phyloP scores from a whole-genome alignment of 2,329 filamentous ascomycete genomes.

The Cladosporium halotolerans region DNA sequence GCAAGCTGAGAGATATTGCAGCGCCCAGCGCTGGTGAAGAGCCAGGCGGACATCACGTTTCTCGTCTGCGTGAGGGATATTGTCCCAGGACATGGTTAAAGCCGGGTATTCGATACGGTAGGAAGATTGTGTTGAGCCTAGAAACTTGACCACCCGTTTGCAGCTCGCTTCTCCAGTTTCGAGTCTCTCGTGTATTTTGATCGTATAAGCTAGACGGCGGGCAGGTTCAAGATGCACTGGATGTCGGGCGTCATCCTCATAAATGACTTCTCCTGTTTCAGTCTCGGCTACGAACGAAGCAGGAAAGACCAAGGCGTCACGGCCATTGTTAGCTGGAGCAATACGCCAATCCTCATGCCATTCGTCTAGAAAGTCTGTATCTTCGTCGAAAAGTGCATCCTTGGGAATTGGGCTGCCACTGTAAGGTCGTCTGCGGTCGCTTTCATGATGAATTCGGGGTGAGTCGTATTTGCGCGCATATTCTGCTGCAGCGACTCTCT shows the following conservation, averaged over 20 bases:
- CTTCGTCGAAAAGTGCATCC: background rate
- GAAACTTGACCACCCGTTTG: background rate
- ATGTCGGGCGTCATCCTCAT: background rate
- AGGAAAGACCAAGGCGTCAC: background rate
- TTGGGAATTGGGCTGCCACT: background rate
- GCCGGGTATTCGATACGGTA: background rate
- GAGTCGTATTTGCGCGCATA: no score
- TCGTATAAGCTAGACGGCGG: background rate
- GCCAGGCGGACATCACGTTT: background rate
- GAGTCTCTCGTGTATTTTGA: background rate
- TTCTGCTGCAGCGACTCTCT: no score
- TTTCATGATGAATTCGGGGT: no score
- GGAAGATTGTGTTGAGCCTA: background rate
- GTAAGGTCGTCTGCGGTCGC: background rate
- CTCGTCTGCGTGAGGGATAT: background rate
- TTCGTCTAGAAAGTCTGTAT: background rate
- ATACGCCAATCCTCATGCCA: background rate
- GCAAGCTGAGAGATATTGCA: background rate
- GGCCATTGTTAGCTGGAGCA: background rate
- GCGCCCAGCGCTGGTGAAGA: background rate
- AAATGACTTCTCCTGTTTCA: background rate
- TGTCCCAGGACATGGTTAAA: background rate
- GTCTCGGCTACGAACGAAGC: background rate
- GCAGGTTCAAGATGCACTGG: background rate
- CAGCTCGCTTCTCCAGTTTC: background rate